phyloP scores from a whole-genome alignment of 1,284 basidiomycete genomes.

The Peniophora sp. region DNA sequence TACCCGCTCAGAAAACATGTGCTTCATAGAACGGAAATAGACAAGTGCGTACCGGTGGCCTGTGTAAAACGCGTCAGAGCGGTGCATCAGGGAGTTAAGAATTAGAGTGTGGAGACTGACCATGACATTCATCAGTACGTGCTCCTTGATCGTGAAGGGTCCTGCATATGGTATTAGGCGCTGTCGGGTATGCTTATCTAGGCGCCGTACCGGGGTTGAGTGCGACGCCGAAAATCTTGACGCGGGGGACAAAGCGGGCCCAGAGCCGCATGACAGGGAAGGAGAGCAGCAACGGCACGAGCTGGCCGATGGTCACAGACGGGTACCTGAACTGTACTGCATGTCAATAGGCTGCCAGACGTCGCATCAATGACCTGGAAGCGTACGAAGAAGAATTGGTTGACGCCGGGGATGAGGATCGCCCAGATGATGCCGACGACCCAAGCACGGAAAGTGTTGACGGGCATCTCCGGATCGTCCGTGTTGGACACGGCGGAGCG shows the following conservation, averaged over 20 bases:
- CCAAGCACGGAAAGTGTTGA: slow-evolving; percentile 60
- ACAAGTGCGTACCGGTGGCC: too few species aligned
- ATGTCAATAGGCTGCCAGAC: too few species aligned
- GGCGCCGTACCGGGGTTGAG: slow-evolving; percentile 48
- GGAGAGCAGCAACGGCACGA: slow-evolving; percentile 45
- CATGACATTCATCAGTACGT: slow-evolving; percentile 71
- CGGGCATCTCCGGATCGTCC: slow-evolving; percentile 58
- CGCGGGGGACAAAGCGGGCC: slow-evolving; percentile 41
- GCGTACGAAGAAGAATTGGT: slow-evolving; percentile 48
- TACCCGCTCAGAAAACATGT: too few species aligned
- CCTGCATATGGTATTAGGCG: too few species aligned
- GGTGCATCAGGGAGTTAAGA: too few species aligned
- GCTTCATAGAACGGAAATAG: too few species aligned
- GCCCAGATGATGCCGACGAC: slow-evolving; percentile 48
- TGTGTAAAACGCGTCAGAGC: too few species aligned
- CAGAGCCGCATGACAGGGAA: slow-evolving; percentile 49
- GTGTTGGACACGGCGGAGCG: slow-evolving; percentile 70
- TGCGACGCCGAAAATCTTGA: slow-evolving; percentile 39
- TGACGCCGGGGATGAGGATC: slow-evolving; percentile 45
- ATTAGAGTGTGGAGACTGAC: slow-evolving; percentile 13
- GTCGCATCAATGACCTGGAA: too few species aligned
- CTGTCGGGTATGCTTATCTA: too few species aligned
- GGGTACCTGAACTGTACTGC: slow-evolving; percentile 42
- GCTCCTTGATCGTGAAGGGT: slow-evolving; percentile 68
- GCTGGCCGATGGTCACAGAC: slow-evolving; percentile 31